Evolutionary conservation across 768 basidiomycete species (phyloP).

Genomic region (Mrakia blollopis): DNA sequence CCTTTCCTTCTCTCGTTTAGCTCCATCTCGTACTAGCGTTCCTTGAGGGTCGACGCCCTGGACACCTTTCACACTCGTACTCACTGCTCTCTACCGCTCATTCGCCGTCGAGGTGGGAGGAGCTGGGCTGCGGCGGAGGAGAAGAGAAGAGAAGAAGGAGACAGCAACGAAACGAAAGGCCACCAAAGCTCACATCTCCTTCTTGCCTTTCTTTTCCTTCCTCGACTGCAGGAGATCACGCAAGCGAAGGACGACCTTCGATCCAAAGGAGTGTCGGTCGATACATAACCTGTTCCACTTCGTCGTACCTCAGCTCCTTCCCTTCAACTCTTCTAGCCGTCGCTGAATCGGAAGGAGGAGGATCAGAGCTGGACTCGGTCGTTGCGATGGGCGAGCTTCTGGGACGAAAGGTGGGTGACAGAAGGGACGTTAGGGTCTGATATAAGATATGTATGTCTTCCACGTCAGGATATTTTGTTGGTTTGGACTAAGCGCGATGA

Average conservation of each 20-base stretch:
- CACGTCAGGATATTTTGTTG: no score
- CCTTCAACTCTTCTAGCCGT: no score
- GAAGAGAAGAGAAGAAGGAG: not conserved
- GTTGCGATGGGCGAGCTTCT: not conserved
- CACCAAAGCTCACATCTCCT: not conserved
- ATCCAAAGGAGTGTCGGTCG: not conserved
- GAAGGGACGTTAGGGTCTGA: no score
- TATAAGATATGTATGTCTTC: no score
- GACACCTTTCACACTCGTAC: no score
- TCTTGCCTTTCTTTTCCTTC: not conserved
- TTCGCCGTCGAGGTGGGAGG: no score
- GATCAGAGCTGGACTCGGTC: constrained; percentile 1
- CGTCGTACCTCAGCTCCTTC: no score
- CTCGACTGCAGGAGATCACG: not conserved
- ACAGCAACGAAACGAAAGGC: not conserved
- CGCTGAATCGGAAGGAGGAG: not conserved
- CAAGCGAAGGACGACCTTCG: not conserved
- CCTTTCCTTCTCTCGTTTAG: not conserved
- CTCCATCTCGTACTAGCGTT: not conserved
- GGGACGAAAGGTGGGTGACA: no score
- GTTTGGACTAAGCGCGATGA: no score
- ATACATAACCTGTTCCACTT: not conserved
- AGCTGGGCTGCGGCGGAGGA: not conserved
- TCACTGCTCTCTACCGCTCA: no score
- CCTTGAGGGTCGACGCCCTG: not conserved